Evolutionary conservation across 1,284 basidiomycete species (phyloP), one percentile per base, ranked within the genome.

Genomic region (Ustilago xerochloae): DNA sequence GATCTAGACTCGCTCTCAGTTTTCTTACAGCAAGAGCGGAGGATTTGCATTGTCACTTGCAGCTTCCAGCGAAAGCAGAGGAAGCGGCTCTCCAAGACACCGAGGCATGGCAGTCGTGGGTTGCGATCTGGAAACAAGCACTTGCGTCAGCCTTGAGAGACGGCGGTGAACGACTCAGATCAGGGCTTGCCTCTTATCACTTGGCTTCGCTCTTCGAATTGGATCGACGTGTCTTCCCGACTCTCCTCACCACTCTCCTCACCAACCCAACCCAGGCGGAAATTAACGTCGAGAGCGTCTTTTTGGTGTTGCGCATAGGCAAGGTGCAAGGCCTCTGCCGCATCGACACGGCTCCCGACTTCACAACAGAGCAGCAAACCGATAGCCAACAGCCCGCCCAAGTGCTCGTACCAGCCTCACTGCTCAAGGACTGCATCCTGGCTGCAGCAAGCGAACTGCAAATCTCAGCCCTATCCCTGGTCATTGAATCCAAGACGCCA

Each of bases 401-500:
- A 38, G 62, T 78, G 22, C 33, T 62, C 12, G 64, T 80, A 9
- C 78, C 78, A 3, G 49, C 60, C 10, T 30, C 53, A 2, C 35
- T 76, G 46, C 60, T 78, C 33, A 58, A 60, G n/a, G 61, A 70
- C 26, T 78, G 78, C 64, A 63, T 80, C 22, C 36, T 67, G n/a
- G 60, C 70, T 4, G 57, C 67, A 9, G 62, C 61, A 8, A 63
- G 69, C n/a, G 75, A 77, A 52, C 54, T 80, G 22, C 75, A 75
- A 41, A 75, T 80, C 18, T 72, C 75, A 15, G 69, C 78, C 2
- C 59, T 78, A 2, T 73, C 73, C 12, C 54, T 80, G 36, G 63
- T 69, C 29, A 77, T 80, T 41, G 76, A 80, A 24, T 73, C 76
- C 61, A 76, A 71, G 54, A 72, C 76, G 1, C 78, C 78, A 7